Base-by-base conservation (phyloP, 371 early-diverging fungal genomes). In the Mucor lusitanicus region DNA sequence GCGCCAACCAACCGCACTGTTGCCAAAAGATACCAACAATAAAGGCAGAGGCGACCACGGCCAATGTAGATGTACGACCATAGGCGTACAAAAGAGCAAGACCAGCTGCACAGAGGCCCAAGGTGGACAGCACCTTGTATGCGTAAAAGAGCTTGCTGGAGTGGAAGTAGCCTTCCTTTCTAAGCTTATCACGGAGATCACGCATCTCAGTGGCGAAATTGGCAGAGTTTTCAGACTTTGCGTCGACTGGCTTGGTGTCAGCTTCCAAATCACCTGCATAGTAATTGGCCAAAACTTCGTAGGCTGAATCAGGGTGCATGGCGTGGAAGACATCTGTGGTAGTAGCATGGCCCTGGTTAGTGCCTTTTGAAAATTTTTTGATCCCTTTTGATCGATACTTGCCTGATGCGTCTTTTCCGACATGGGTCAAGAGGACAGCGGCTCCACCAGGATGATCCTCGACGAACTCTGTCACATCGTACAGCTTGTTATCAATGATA, bases 1-100 rank as follows among this genome's bases (percentile, higher is more conserved):
- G 95, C 15, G 94, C 87, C 33, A 94, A 78, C 95, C 95, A 95
- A 25, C 94, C 95, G 70, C 88, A 90, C 72, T 95, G 94, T 70
- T 95, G 94, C 91, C 90, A 95, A 64, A 92, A 92, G 40, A 94
- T 63, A 56, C 91, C 95, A 67, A 93, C 61, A 9, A 91, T 59
- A 23, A 82, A 27, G 17, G 88, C 92, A 3, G 92, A 85, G 9
- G 73, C 55, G 2, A 92, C 33, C 2, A 92, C 84, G 40, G 82
- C 88, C 23, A 83, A 53, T 11, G 84, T 81, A 28, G 84, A 83
- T 12, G 80, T 77, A 44, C 80, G 83, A 46, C 87, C 88, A 74
- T 78, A 89, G 4, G 65, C 48, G 53, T 82, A 81, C 15, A 92
- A 68, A 25, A 91, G 73, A 48, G 67, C 64, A 9, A 92, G 70